Base-by-base conservation (phyloP, 1,284 basidiomycete species). In the Fistulina hepatica region DNA sequence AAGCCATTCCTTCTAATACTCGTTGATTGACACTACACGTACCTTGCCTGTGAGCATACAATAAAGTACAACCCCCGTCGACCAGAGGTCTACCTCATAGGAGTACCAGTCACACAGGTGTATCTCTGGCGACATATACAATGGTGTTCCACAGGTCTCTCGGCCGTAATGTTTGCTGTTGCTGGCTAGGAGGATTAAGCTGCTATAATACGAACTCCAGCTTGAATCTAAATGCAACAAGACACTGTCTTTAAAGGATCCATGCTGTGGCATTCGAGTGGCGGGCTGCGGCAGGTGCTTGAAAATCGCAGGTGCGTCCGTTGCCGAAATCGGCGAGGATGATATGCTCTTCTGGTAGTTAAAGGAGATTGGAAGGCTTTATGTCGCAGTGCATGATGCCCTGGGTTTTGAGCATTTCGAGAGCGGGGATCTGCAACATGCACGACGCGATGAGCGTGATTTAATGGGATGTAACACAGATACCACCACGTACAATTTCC, bases 21-120 rank as follows among this genome's bases (percentile, higher is more conserved):
- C n/a, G n/a, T n/a, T n/a, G n/a, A n/a, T n/a, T n/a, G n/a, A n/a
- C n/a, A n/a, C n/a, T n/a, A 41, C 52, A 53, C 55, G 15, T 13
- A 31, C 28, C 28, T 19, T 13, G 15, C 28, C 19, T 10, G 28
- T 31, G 9, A 31, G 13, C 28, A 31, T 31, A 19, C 28, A 19
- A 16, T 31, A 31, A 4, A 45, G 7, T 3, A 42, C 8, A 3
- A 37, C 23, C 0, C 44, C 40, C 1, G 40, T 3, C 2, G 32
- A 34, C 20, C 33, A 43, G 1, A 43, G 33, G 16, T 45, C 44
- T 1, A 36, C 38, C 0, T 33, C 35, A 12, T 40, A 43, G 1
- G 39, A 43, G 21, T n/a, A 34, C 5, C 4, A 2, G 3, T 13
- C n/a, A 3, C 26, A n/a, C 11, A 19, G 7, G 6, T 13, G 0